These are phyloP conservation scores for Medicago ruthenica DNA, from an alignment of 306 rosid genomes.

Conservation along the genomic window DNA sequence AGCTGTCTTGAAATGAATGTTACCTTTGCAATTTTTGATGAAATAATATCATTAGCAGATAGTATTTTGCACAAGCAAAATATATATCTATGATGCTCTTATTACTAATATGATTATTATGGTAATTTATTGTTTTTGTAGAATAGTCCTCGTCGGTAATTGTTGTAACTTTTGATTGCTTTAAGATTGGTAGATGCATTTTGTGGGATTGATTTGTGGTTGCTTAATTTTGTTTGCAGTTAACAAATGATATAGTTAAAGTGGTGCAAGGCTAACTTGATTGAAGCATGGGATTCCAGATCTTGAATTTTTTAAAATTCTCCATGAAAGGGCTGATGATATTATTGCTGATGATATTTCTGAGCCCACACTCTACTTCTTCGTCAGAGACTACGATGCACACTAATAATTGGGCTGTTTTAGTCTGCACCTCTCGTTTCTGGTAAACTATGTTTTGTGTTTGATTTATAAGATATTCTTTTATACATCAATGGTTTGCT, in stretches of 20 bases:
- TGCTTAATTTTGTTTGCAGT: slow-evolving; percentile 35
- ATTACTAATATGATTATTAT: background rate
- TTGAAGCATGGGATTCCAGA: slow-evolving; percentile 37
- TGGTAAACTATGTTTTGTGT: slow-evolving; percentile 55
- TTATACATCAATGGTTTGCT: background rate
- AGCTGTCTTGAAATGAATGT: too few relatives aligned
- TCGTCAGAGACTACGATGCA: slow-evolving; percentile 73
- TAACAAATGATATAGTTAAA: background rate
- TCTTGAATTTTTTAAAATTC: slow-evolving; percentile 41
- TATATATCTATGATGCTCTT: too few relatives aligned
- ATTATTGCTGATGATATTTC: slow-evolving; percentile 49
- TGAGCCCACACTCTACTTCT: slow-evolving; percentile 52
- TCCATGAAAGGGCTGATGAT: slow-evolving; percentile 36
- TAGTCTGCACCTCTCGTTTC: slow-evolving; percentile 95
- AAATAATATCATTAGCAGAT: too few relatives aligned
- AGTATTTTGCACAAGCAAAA: background rate
- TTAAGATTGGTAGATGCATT: background rate
- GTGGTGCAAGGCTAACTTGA: slow-evolving; percentile 20
- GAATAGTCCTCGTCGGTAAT: background rate
- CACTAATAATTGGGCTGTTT: slow-evolving; percentile 93
- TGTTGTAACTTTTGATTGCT: background rate
- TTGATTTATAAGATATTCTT: slow-evolving; percentile 12
- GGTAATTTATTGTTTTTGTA: background rate
- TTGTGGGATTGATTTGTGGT: slow-evolving; percentile 31
- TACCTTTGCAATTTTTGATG: too few relatives aligned